Evolutionary conservation across 495 filamentous ascomycete genomes (phyloP), one percentile per base, ranked within the genome.

Genomic region (Bacidia gigantensis): DNA sequence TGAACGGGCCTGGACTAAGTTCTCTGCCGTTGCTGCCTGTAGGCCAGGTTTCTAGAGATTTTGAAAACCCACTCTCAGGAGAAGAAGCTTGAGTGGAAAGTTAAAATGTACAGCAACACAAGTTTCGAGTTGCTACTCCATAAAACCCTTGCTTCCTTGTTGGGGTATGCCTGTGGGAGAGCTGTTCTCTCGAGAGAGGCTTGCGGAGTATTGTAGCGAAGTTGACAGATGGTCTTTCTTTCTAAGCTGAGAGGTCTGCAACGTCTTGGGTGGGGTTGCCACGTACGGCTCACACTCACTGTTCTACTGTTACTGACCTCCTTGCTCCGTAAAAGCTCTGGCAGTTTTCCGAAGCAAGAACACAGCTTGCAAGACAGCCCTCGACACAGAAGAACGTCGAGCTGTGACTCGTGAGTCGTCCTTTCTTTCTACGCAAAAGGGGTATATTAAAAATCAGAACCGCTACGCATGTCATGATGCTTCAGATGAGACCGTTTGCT

Each of bases 81-180:
- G 14, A 39, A 20, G 3, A 50, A 63, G 2, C 50, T 56, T 18
- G 54, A 18, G 12, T 10, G 11, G 3, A 17, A 46, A 29, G 5
- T 25, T 3, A 48, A 23, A 10, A 20, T 22, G 18, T 21, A 57
- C 32, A 56, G 50, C 41, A 61, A 56, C 53, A 25, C 52, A 56
- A 25, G 38, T 42, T 42, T 65, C 39, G 26, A 49, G 58, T 14
- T 35, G 7, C 29, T 7, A 1, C 51, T 75, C 26, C 72, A 75
- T 55, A 68, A 73, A 58, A 60, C 71, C 3, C 60, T n/a, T 74
- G 32, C 62, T 75, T 11, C 56, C 68, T 0, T 72, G 72, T 7
- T 75, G 72, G 72, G 70, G 72, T 0, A 67, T 65, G 43, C 72
- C 72, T 21, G 72, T 75, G 29, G 72, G 72, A 17, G 72, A 74